Evolutionary conservation across 495 filamentous ascomycete genomes (phyloP).

Genomic region (Articulospora tetracladia): DNA sequence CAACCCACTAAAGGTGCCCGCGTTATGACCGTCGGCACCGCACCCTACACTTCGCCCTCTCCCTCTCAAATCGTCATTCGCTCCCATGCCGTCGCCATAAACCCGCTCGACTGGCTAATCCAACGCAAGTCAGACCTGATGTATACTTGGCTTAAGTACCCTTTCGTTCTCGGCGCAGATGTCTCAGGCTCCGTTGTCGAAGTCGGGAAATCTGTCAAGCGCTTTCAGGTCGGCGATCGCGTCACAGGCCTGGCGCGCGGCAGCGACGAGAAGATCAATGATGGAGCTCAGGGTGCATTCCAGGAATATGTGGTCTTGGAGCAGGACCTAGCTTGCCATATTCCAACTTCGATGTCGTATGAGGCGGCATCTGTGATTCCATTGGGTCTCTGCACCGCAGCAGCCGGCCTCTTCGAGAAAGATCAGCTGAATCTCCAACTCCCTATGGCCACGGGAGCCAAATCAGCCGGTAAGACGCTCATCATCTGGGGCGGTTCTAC

Average conservation of each 20-base stretch:
- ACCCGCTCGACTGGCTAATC: constrained; percentile 2
- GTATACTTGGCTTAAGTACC: constrained; percentile 29
- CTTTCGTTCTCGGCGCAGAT: constrained; percentile 48
- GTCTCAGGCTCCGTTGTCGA: constrained; percentile 47
- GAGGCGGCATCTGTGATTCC: constrained; percentile 39
- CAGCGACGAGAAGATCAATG: constrained; percentile 4
- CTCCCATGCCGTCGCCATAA: constrained; percentile 8
- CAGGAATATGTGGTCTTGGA: constrained; percentile 4
- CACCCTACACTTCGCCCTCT: background rate
- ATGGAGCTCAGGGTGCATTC: background rate
- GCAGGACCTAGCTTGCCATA: constrained; percentile 4
- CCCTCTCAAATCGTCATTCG: background rate
- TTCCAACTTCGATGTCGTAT: constrained; percentile 36
- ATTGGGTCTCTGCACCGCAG: constrained; percentile 37
- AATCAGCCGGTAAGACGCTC: background rate
- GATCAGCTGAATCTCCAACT: constrained; percentile 8
- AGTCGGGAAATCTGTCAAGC: constrained; percentile 39
- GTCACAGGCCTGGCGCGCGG: constrained; percentile 28
- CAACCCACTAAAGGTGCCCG: background rate
- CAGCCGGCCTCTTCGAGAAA: constrained; percentile 33
- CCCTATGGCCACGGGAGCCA: background rate
- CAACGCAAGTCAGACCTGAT: background rate
- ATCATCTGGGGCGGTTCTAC: constrained; percentile 16
- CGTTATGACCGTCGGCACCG: background rate
- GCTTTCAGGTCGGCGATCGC: constrained; percentile 43